Base-by-base conservation (phyloP, 2,329 filamentous ascomycete species). In the Capronia coronata region DNA sequence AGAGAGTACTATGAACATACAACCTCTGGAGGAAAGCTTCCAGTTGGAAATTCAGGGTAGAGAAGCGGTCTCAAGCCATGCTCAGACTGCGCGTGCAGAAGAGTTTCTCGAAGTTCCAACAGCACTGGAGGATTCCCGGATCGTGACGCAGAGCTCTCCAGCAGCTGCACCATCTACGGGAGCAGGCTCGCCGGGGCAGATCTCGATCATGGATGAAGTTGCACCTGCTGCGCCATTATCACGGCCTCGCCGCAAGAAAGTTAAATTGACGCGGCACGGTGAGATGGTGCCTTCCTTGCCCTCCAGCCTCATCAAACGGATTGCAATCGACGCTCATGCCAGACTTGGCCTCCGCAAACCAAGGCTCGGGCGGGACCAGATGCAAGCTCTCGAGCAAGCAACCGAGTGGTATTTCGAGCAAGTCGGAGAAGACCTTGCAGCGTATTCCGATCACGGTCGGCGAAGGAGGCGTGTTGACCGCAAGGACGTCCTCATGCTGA, bases 361-460 rank as follows among this genome's bases (percentile, higher is more conserved):
- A 3, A 86, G 83, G 57, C 78, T 94, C 40, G 81, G 76, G 49
- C 80, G 84, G 39, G 86, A 93, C 44, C 83, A 86, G 1, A 70
- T 94, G 30, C 76, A 78, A 23, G 83, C 84, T 3, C 80, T 95
- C 46, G 82, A 84, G 61, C 83, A 88, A 64, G 87, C 88, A 1
- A 86, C 86, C 2, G 87, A 94, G 54, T 93, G 87, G 84, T 95
- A 89, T 67, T 94, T 95, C 65, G 87, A 94, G 68, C 89, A 95
- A 66, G 72, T 86, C 2, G 82, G 86, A 41, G 85, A 89, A 52
- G 88, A 94, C 63, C 69, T 95, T 47, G 79, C 79, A 10, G 83
- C 82, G 2, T 95, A 90, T 65, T 85, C 89, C 14, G 76, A 80
- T 53, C 89, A 96, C 66, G 88, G 85, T 3, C 84, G 85, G 25